Base-by-base conservation (phyloP, 495 filamentous ascomycete genomes). In the Hapsidospora chrysogenum region DNA sequence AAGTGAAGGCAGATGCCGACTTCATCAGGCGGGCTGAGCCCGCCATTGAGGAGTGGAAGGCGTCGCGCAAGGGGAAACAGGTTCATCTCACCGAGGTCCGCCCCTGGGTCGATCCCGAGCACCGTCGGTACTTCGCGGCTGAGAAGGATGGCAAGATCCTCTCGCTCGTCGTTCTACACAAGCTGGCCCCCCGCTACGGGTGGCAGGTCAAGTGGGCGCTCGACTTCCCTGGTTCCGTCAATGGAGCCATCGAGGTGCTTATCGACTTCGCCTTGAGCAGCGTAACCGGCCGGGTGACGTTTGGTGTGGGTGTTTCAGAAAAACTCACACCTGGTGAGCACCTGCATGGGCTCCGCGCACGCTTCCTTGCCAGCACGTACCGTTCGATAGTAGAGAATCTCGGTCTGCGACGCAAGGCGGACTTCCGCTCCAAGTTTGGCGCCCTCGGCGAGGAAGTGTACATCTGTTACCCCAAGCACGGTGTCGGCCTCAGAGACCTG, bases 121-220 rank as follows among this genome's bases (percentile, higher is more conserved):
- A 92, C 52, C 75, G 83, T 15, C 78, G 81, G 48, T 89, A 86
- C 56, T 74, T 82, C 47, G 84, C 82, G 57, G 76, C 78, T 17
- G 53, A 66, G 39, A 70, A 68, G 45, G 56, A 71, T 18, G 77
- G 76, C 44, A 68, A 61, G 37, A 72, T 89, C 43, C 70, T 64
- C 27, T 78, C 78, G 10, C 66, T 92, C 33, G 74, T 81, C 42
- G 72, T 80, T 23, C 52, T 92, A 41, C 76, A 76, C 38, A 75
- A 76, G 48, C 69, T 92, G 17, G 68, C 76, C 14, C 81, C 81
- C 0, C 51, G 66, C 22, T 70, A 86, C 43, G 82, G 82, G 37
- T 84, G 79, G 65, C 83, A 92, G 58, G 74, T 89, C 55, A 89
- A 92, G 58, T 87, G 82, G 56, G 75, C 74, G 28, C 70, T 89